phyloP scores from a whole-genome alignment of 1,284 basidiomycete species.

The Rhodofomes roseus region DNA sequence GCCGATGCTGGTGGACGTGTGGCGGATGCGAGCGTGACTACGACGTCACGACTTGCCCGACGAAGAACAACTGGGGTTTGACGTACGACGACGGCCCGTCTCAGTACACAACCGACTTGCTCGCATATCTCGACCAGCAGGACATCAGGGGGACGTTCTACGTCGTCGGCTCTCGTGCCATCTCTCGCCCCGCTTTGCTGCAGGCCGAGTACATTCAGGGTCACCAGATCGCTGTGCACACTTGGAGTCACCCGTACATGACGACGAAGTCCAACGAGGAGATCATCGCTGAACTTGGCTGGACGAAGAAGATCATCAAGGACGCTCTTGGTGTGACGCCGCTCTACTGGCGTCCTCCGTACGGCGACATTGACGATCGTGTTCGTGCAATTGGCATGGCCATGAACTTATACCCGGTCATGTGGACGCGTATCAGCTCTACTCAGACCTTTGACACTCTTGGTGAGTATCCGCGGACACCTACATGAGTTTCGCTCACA shows the following conservation, averaged over 20 bases:
- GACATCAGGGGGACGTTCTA: constrained; percentile 85
- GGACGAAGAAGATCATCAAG: constrained; percentile 83
- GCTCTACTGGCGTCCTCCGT: constrained; percentile 63
- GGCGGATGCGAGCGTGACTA: constrained; percentile 66
- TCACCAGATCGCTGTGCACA: constrained; percentile 73
- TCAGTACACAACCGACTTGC: constrained; percentile 72
- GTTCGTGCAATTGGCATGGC: constrained; percentile 74
- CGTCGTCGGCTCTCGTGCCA: constrained; percentile 76
- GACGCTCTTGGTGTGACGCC: constrained; percentile 73
- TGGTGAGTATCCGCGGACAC: constrained; percentile 34
- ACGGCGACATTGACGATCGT: constrained; percentile 74
- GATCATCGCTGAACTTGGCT: constrained; percentile 86
- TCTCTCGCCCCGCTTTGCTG: constrained; percentile 56
- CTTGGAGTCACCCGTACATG: constrained; percentile 65
- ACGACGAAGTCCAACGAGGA: constrained; percentile 80
- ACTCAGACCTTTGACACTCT: constrained; percentile 61
- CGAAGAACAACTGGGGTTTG: constrained; percentile 68
- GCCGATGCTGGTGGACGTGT: constrained; percentile 86
- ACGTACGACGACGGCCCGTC: constrained; percentile 80
- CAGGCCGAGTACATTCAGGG: constrained; percentile 71
- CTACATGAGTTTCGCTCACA: not conserved
- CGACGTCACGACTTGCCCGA: constrained; percentile 73
- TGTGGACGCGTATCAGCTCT: constrained; percentile 65
- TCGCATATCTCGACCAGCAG: constrained; percentile 62
- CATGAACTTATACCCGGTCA: constrained; percentile 64